Conservation (phyloP, 1,284 basidiomycete genomes). For the Neotropicomus parvogracilis region DNA sequence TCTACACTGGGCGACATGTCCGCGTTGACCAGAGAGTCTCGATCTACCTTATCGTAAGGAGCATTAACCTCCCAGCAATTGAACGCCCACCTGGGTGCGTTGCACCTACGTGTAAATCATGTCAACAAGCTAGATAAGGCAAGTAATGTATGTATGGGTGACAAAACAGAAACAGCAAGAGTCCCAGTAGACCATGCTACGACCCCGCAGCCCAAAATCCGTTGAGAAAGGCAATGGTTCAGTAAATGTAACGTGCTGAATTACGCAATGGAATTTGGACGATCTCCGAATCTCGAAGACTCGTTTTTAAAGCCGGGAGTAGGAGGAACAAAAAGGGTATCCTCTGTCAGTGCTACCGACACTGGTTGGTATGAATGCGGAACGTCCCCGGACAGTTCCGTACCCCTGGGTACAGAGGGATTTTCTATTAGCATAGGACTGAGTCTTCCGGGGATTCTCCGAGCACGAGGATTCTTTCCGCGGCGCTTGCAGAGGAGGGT, state of each 20-base stretch:
- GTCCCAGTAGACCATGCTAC: slow-evolving; percentile 10
- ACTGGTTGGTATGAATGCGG: slow-evolving; percentile 62
- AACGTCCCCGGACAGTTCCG: slow-evolving; percentile 17
- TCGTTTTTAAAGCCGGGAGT: slow-evolving; percentile 56
- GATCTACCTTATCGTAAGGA: slow-evolving; percentile 28
- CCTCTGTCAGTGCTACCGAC: slow-evolving; percentile 72
- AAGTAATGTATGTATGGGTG: slow-evolving; percentile 1
- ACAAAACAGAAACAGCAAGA: neutral
- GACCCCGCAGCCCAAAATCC: slow-evolving; percentile 5
- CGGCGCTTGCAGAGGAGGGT: slow-evolving; percentile 48
- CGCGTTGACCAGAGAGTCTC: slow-evolving; percentile 19
- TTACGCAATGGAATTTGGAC: slow-evolving; percentile 48
- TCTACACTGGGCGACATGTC: slow-evolving; percentile 15
- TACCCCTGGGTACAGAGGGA: slow-evolving; percentile 2
- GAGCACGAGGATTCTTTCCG: slow-evolving; percentile 29
- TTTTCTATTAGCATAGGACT: slow-evolving; percentile 50
- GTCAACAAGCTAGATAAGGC: slow-evolving; percentile 13
- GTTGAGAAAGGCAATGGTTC: neutral
- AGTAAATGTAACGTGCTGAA: neutral
- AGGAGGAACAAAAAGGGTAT: slow-evolving; percentile 59
- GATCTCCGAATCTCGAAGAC: slow-evolving; percentile 36
- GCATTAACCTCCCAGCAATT: slow-evolving; percentile 26
- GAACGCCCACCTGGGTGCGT: slow-evolving; percentile 6
- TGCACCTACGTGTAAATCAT: slow-evolving; percentile 7
- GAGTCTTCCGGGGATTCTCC: slow-evolving; percentile 47